Base-by-base conservation (phyloP, 2,329 filamentous ascomycete genomes). In the Grosmannia huntii region DNA sequence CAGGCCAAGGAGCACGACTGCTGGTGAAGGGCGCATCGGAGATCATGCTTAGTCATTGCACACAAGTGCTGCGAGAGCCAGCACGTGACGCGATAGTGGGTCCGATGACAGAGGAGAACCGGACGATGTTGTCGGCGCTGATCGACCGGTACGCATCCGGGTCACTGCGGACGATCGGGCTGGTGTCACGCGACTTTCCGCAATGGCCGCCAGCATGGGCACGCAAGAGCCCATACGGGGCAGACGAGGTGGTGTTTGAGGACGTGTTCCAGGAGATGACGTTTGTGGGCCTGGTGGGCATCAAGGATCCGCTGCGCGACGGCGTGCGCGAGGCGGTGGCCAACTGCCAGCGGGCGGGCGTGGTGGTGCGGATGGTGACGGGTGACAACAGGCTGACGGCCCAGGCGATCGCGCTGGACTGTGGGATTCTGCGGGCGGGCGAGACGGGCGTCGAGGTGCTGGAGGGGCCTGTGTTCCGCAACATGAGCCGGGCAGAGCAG, bases 301-400 rank as follows among this genome's bases (percentile, higher is more conserved):
- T 92, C 61, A 88, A 91, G 67, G 88, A 92, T 68, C 88, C 88
- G 51, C 78, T 91, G 14, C 86, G 88, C 61, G 77, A 81, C 0
- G 87, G 87, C 61, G 88, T 91, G n/a, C 76, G 76, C 1, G 82
- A 89, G 56, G 87, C 88, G 12, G 87, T 92, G 31, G 75, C 75
- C 60, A 77, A 84, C 59, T 91, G 88, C 66, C 86, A 91, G 67
- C 77, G 80, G 58, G 88, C 88, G 5, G 88, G 88, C 60, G 87
- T 92, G 12, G 80, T 86, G 61, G 87, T 91, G 21, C 86, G 88
- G 66, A 92, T 92, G 88, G 88, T 92, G 3, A 92, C 88, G 5
- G 88, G 88, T 62, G 88, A 92, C 72, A 91, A 92, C 72, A 83
- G 86, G 64, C 73, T 88, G 60, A 92, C 88, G 9, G 88, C 88